These are phyloP conservation scores for Tetrastigma voinierianum DNA, from an alignment of 164 flowering plant species.

Conservation along the genomic window DNA sequence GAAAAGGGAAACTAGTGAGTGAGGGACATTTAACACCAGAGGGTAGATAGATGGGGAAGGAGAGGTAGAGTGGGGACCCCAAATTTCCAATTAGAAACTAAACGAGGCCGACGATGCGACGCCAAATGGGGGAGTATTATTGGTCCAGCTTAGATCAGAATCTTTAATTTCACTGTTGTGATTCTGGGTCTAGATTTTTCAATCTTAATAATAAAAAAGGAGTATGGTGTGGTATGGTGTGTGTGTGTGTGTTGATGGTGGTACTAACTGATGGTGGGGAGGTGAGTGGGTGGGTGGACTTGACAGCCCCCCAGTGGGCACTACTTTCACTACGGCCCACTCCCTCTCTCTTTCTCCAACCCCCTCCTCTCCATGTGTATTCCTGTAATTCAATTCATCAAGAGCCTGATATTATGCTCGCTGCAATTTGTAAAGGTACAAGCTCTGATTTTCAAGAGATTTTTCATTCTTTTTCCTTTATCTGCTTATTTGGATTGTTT, in stretches of 20 bases:
- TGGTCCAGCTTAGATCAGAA: conserved; percentile 17
- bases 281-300: conserved; percentile 20
- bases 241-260: conserved; percentile 11
- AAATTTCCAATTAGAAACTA: not conserved
- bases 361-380: too few relatives aligned
- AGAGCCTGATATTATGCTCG: too few relatives aligned
- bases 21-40: not conserved
- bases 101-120: conserved; percentile 12
- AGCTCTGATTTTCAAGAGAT: too few relatives aligned
- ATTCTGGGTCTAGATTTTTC: conserved; percentile 39
- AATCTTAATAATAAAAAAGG: conserved; percentile 9
- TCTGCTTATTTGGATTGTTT: too few relatives aligned
- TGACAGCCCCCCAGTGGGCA: conserved; percentile 17
- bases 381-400: too few relatives aligned
- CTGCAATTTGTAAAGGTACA: too few relatives aligned
- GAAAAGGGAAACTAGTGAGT: conserved; percentile 7
- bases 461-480: too few relatives aligned
- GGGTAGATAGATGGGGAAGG: not conserved
- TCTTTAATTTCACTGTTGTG: conserved; percentile 33
- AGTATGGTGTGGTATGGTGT: conserved; percentile 15
- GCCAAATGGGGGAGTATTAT: conserved; percentile 3
- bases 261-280: not conserved
- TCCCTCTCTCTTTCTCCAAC: not conserved
- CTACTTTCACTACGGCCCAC: too few relatives aligned
- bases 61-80: conserved; percentile 9